These are phyloP conservation scores for Coemansia sp. DNA, from an alignment of 192 early-diverging fungal species.

Conservation along the genomic window DNA sequence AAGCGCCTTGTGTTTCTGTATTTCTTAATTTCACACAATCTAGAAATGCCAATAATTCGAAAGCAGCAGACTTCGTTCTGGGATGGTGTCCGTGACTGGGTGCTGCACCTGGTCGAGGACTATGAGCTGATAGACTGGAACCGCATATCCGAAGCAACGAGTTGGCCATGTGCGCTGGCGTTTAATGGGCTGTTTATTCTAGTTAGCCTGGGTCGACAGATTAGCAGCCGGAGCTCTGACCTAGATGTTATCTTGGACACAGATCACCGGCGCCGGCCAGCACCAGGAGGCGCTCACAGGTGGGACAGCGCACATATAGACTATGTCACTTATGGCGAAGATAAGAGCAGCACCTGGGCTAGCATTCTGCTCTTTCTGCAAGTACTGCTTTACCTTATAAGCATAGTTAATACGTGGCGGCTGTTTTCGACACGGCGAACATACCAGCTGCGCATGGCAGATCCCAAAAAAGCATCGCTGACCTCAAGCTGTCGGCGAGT, in stretches of 20 bases:
- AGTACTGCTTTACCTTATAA: constrained; percentile 22
- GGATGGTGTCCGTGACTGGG: constrained; percentile 46
- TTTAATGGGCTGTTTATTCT: constrained; percentile 42
- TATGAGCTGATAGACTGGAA: constrained; percentile 54
- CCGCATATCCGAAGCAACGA: constrained; percentile 40
- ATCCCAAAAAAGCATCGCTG: constrained; percentile 7
- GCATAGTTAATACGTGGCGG: constrained; percentile 38
- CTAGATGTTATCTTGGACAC: constrained; percentile 23
- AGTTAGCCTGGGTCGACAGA: constrained; percentile 24
- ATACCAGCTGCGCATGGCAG: constrained; percentile 46
- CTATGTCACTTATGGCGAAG: background rate
- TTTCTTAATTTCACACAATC: background rate
- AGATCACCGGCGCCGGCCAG: constrained; percentile 15
- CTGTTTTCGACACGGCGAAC: constrained; percentile 28
- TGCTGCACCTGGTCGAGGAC: constrained; percentile 42
- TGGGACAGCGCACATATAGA: constrained; percentile 11
- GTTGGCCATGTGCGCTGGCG: constrained; percentile 47
- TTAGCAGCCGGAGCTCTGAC: constrained; percentile 11
- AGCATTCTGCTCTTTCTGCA: constrained; percentile 27
- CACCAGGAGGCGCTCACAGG: background rate
- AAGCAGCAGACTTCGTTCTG: constrained; percentile 33
- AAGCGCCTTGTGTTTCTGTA: background rate
- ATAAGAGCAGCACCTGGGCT: constrained; percentile 8
- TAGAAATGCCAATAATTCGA: constrained; percentile 30
- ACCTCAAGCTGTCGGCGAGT: constrained; percentile 37